Base-by-base conservation (phyloP, 768 basidiomycete species). In the Trametes sanguinea region DNA sequence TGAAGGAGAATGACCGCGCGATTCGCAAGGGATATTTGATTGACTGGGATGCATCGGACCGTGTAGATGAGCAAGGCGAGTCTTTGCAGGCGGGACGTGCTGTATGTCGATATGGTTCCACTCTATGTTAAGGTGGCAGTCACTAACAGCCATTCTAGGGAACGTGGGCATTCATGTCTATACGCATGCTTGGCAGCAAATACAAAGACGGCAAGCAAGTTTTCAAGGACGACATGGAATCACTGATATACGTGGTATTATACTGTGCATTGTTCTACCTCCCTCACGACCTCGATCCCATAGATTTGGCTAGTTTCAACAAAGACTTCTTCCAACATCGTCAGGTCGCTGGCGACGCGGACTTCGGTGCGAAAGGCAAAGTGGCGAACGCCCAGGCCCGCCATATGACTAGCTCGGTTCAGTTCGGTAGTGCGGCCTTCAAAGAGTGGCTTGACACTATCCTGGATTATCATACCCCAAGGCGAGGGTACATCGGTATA, bases 191-290 rank as follows among this genome's bases (percentile, higher is more conserved):
- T 14, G 44, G 22, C 14, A 54, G 54, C 29, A 35, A n/a, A n/a
- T n/a, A n/a, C n/a, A n/a, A n/a, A n/a, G n/a, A n/a, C n/a, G n/a
- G n/a, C n/a, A n/a, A n/a, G n/a, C n/a, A n/a, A n/a, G n/a, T n/a
- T n/a, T n/a, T n/a, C n/a, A n/a, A 50, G 17, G 44, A 63, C 27
- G 62, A 63, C 30, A 58, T 63, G 57, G 62, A 63, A 32, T 58
- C 62, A 5, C 14, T 63, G 6, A 45, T 54, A 17, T 63, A 54
- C 27, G 56, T 63, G 7, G 62, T 58, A 2, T 46, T 63, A n/a
- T 59, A 58, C 46, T 58, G 62, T 35, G 40, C 17, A 0, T n/a
- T n/a, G n/a, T n/a, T n/a, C n/a, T n/a, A n/a, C n/a, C n/a, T n/a
- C n/a, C n/a, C n/a, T n/a, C n/a, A n/a, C n/a, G n/a, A n/a, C n/a